Conservation (phyloP, 306 rosid genomes). For the Cucurbita maxima region DNA sequence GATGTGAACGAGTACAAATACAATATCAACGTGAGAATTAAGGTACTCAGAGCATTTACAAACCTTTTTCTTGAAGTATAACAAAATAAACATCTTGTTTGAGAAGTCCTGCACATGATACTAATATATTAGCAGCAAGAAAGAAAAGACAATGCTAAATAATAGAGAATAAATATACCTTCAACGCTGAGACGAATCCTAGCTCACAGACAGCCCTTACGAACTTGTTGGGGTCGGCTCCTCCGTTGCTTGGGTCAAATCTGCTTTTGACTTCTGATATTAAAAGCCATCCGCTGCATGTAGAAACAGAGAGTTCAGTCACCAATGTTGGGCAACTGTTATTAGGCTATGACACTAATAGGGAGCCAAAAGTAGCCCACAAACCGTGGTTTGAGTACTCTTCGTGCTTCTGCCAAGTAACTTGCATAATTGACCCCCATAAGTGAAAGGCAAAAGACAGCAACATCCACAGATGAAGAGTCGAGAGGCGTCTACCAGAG, state of each 20-base stretch:
- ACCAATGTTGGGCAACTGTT: not conserved
- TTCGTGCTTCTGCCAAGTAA: conserved; percentile 59
- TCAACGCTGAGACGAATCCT: conserved; percentile 42
- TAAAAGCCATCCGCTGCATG: conserved; percentile 72
- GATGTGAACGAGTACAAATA: not conserved
- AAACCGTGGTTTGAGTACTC: conserved; percentile 73
- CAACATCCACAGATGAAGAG: conserved; percentile 52
- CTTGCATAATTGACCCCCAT: conserved; percentile 78
- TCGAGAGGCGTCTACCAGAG: conserved; percentile 53
- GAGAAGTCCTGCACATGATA: conserved; percentile 59
- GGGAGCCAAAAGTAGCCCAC: not conserved
- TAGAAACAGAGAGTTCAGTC: conserved; percentile 16
- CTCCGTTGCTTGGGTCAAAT: conserved; percentile 74
- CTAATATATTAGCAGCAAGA: conserved; percentile 19
- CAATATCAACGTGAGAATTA: not conserved
- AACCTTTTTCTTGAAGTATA: conserved; percentile 80
- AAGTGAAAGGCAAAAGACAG: conserved; percentile 81
- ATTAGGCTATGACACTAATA: not conserved
- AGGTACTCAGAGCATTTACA: not conserved
- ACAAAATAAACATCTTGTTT: conserved; percentile 74
- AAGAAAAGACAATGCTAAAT: not conserved
- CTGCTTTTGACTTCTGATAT: conserved; percentile 95
- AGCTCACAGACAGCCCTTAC: conserved; percentile 51
- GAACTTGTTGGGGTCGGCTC: conserved; percentile 71
- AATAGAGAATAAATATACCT: conserved; percentile 26